Conservation (phyloP, 495 filamentous ascomycete genomes). For the Durotheca rogersii region DNA sequence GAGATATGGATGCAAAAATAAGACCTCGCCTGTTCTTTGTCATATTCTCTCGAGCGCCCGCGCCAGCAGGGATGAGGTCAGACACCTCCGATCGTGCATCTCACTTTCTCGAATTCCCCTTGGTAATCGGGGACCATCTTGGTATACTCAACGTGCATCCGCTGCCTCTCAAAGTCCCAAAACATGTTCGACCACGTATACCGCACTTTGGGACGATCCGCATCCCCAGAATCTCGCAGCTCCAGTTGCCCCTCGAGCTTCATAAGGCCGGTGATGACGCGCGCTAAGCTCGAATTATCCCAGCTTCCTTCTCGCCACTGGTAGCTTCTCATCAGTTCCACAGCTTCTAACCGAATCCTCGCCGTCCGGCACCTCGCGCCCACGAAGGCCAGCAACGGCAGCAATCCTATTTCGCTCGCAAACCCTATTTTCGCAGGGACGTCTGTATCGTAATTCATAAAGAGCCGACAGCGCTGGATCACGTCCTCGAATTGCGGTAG, state of each 20-base stretch:
- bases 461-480: slow-evolving; percentile 18
- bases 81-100: slow-evolving; percentile 40
- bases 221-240: not conserved
- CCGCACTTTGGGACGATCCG: slow-evolving; percentile 7
- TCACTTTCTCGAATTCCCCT: slow-evolving; percentile 46
- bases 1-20: too few species aligned
- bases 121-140: slow-evolving; percentile 19
- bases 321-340: slow-evolving; percentile 13
- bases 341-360: slow-evolving; percentile 9
- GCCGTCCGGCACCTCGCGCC: slow-evolving; percentile 26
- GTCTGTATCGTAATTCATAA: slow-evolving; percentile 9
- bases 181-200: slow-evolving; percentile 31
- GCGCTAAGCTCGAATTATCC: slow-evolving; percentile 23
- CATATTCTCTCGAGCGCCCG: too few species aligned
- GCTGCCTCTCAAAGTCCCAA: slow-evolving; percentile 30
- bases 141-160: slow-evolving; percentile 28
- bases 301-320: slow-evolving; percentile 28
- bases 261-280: slow-evolving; percentile 19
- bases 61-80: slow-evolving; percentile 1
- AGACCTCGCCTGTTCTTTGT: too few species aligned
- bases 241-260: slow-evolving; percentile 25
- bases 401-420: slow-evolving; percentile 19
- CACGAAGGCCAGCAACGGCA: slow-evolving; percentile 23
- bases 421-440: slow-evolving; percentile 13
- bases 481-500: slow-evolving; percentile 27